phyloP scores from a whole-genome alignment of 169 alveolate species.

The Pseudocohnilembus persalinus region DNA sequence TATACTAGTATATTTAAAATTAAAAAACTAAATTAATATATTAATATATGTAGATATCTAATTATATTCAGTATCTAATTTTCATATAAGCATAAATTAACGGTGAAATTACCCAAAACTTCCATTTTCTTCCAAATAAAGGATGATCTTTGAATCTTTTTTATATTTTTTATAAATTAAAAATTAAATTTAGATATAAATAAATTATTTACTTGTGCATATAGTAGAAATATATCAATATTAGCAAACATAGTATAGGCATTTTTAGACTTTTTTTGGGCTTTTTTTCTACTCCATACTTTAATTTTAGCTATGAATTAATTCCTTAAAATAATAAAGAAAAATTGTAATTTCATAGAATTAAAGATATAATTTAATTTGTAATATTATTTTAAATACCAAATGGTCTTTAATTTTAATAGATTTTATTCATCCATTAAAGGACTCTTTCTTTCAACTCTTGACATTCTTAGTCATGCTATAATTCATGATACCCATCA shows the following conservation, averaged over 20 bases:
- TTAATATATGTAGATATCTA: too few relatives aligned
- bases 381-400: not conserved
- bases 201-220: not conserved
- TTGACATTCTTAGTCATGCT: slow-evolving; percentile 51
- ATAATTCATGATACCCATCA: slow-evolving; percentile 48
- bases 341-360: slow-evolving; percentile 6
- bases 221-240: slow-evolving; percentile 2
- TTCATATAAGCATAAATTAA: not conserved
- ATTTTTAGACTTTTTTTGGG: not conserved
- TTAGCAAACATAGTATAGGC: not conserved
- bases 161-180: too few relatives aligned
- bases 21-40: too few relatives aligned
- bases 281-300: slow-evolving; percentile 23
- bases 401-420: slow-evolving; percentile 26
- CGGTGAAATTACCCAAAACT: slow-evolving; percentile 8
- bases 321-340: too few relatives aligned
- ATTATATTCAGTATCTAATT: not conserved
- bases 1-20: too few relatives aligned
- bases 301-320: too few relatives aligned
- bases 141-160: slow-evolving; percentile 27
- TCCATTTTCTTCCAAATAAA: slow-evolving; percentile 13
- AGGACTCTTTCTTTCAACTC: slow-evolving; percentile 28
- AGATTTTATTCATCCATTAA: slow-evolving; percentile 33
- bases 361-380: not conserved
- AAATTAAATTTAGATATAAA: not conserved